A percentile compares a stretch with the other conserved stretches of the same genome.
These are phyloP conservation scores for Ustilago trichophora DNA, from an alignment of 1,284 basidiomycete species.

Conservation along the genomic window DNA sequence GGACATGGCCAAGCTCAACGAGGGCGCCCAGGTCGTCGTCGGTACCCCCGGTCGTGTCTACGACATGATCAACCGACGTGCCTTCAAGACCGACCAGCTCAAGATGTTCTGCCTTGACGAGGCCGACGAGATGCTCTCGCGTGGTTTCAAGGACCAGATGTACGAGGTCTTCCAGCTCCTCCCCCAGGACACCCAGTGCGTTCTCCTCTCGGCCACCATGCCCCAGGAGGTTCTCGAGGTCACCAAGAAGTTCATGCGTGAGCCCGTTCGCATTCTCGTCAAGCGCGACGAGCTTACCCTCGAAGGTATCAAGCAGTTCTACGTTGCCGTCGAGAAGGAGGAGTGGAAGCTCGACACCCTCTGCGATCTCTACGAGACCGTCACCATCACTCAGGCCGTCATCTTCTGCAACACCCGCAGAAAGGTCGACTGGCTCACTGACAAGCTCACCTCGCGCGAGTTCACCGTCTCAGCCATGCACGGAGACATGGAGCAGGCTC, in stretches of 20 bases:
- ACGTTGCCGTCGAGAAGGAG: slow-evolving; percentile 98
- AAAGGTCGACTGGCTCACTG: slow-evolving; percentile 91
- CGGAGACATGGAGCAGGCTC: slow-evolving; percentile 96
- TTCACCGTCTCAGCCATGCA: slow-evolving; percentile 98
- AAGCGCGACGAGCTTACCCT: slow-evolving; percentile 94
- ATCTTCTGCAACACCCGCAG: slow-evolving; percentile 99
- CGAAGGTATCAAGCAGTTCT: slow-evolving; percentile 95
- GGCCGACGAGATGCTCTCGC: slow-evolving; percentile 97
- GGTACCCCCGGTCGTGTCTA: slow-evolving; percentile 98
- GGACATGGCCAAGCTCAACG: slow-evolving; percentile 92
- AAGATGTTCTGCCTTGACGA: slow-evolving; percentile 99
- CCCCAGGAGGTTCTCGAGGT: slow-evolving; percentile 92
- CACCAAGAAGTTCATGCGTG: slow-evolving; percentile 89
- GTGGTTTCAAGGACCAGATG: slow-evolving; percentile 93
- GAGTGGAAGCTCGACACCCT: slow-evolving; percentile 97
- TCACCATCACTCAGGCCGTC: slow-evolving; percentile 97
- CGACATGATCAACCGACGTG: slow-evolving; percentile 94
- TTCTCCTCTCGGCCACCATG: slow-evolving; percentile 98
- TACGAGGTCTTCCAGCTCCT: slow-evolving; percentile 94
- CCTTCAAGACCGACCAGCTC: slow-evolving; percentile 93
- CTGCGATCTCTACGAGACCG: slow-evolving; percentile 82
- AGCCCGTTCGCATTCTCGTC: slow-evolving; percentile 91
- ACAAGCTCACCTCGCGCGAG: slow-evolving; percentile 84
- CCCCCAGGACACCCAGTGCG: slow-evolving; percentile 75
- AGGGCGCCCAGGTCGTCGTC: slow-evolving; percentile 97